Conservation (phyloP, 1,284 basidiomycete genomes). For the Moesziomyces sp. region DNA sequence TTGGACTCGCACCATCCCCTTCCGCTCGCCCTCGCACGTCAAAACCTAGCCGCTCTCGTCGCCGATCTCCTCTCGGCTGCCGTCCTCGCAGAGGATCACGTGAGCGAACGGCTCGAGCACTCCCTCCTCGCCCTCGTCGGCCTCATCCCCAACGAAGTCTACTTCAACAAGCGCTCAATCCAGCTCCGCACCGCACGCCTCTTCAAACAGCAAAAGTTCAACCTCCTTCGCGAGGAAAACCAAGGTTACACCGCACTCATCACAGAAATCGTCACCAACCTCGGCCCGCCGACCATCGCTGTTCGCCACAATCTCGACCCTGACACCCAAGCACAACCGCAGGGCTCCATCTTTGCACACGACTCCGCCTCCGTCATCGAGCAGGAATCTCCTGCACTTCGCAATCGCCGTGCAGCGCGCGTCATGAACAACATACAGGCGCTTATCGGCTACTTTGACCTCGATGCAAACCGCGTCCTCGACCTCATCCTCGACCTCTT, state of each 20-base stretch:
- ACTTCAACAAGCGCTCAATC: slow-evolving; percentile 56
- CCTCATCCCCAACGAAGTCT: slow-evolving; percentile 49
- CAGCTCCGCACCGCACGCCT: slow-evolving; percentile 61
- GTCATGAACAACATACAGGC: slow-evolving; percentile 64
- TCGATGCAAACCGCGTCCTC: slow-evolving; percentile 92
- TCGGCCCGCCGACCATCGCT: slow-evolving; percentile 76
- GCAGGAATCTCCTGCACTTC: slow-evolving; percentile 44
- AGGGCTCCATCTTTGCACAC: slow-evolving; percentile 8
- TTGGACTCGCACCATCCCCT: slow-evolving; percentile 14
- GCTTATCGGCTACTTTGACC: slow-evolving; percentile 81
- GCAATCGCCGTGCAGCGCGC: slow-evolving; percentile 56
- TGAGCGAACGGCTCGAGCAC: slow-evolving; percentile 47
- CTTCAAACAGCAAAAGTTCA: slow-evolving; percentile 99
- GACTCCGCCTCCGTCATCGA: slow-evolving; percentile 44
- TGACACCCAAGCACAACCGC: background rate
- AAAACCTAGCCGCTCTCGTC: slow-evolving; percentile 30
- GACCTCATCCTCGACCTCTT: slow-evolving; percentile 94
- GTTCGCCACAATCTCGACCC: slow-evolving; percentile 69
- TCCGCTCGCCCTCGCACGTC: slow-evolving; percentile 24
- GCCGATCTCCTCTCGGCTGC: slow-evolving; percentile 21
- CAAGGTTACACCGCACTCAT: slow-evolving; percentile 95
- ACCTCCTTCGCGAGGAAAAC: slow-evolving; percentile 93
- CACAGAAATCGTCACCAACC: slow-evolving; percentile 81
- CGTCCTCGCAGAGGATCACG: slow-evolving; percentile 14
- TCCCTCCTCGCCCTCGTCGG: slow-evolving; percentile 47